Conservation (phyloP, 1,284 basidiomycete species). For the Sporisorium iseilematis-ciliati region DNA sequence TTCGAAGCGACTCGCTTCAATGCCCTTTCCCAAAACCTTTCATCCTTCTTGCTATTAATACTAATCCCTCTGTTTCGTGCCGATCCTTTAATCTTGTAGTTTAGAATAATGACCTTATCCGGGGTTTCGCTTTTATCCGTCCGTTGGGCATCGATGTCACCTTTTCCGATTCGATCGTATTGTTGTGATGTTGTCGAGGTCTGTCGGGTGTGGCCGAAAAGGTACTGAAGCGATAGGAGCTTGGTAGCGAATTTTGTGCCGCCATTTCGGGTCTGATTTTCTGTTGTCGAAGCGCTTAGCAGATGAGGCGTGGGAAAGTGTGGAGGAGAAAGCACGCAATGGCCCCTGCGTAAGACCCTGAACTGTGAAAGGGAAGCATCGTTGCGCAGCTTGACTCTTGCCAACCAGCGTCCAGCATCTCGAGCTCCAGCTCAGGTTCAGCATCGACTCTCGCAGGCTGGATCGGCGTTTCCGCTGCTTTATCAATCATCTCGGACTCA, state of each 20-base stretch:
- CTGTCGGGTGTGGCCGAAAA: no score
- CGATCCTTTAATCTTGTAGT: conserved; percentile 7
- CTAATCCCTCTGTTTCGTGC: not conserved
- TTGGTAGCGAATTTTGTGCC: no score
- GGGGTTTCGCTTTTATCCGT: not conserved
- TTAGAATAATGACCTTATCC: not conserved
- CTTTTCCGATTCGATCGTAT: not conserved
- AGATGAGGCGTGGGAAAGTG: not conserved
- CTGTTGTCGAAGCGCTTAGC: no score
- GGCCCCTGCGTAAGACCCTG: conserved; percentile 6
- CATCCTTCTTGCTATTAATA: not conserved
- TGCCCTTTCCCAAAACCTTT: not conserved
- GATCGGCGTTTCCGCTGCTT: not conserved
- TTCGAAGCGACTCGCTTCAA: not conserved
- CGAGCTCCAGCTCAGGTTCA: no score
- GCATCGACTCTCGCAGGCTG: not conserved
- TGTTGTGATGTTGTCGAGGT: no score
- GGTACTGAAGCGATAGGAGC: no score
- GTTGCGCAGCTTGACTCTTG: not conserved
- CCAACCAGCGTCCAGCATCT: conserved; percentile 1
- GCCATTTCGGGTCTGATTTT: no score
- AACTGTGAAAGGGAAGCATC: not conserved
- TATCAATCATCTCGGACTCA: not conserved
- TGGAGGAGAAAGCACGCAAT: not conserved
- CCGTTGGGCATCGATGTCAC: not conserved